Conservation (phyloP, 2,329 filamentous ascomycete genomes). For the Botrytis tulipae region DNA sequence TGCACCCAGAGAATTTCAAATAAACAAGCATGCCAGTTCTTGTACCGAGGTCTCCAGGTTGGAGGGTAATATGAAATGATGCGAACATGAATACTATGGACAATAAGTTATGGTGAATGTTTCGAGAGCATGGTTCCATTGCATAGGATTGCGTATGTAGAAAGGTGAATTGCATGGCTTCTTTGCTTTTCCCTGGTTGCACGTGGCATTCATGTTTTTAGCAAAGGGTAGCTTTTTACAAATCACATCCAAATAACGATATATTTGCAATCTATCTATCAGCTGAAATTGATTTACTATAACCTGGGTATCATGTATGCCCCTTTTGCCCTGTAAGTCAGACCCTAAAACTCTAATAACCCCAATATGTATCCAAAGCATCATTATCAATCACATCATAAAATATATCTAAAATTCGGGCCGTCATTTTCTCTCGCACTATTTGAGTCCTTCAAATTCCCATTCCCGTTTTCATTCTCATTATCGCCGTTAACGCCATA, state of each 20-base stretch:
- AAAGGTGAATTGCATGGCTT: background rate
- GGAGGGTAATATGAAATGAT: background rate
- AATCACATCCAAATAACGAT: background rate
- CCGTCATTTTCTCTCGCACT: background rate
- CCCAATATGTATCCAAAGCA: background rate
- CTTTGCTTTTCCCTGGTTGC: background rate
- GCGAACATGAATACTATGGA: background rate
- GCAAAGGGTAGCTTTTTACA: no score
- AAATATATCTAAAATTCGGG: slow-evolving; percentile 15
- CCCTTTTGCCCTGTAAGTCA: background rate
- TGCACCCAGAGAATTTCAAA: slow-evolving; percentile 62
- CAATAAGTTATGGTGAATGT: background rate
- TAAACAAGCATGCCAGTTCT: background rate
- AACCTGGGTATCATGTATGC: slow-evolving; percentile 8
- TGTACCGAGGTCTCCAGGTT: background rate
- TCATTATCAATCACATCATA: background rate
- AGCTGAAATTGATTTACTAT: background rate
- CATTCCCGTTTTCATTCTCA: background rate
- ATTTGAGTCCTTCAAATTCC: background rate
- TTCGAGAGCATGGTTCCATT: background rate
- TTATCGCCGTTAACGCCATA: slow-evolving; percentile 25
- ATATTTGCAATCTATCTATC: background rate
- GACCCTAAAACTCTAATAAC: background rate
- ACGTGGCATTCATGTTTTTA: background rate
- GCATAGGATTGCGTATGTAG: background rate